Percentiles rank a stretch among this genome's conserved stretches.
Conservation (phyloP, 2,329 filamentous ascomycete species). For the Cladobotryum protrusum region DNA sequence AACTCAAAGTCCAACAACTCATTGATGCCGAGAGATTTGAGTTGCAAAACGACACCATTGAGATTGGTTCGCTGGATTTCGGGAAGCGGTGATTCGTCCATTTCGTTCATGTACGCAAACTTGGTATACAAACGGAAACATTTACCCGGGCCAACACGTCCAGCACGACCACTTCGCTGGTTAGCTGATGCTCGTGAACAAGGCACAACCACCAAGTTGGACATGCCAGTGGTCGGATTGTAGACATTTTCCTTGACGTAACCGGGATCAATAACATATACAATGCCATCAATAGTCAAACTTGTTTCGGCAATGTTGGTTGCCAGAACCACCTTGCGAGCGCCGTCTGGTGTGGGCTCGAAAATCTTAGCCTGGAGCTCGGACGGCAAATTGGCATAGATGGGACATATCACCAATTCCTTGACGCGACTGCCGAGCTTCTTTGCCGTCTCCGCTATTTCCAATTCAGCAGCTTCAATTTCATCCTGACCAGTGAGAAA, state of each 20-base stretch:
- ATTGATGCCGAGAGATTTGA: slow-evolving; percentile 88
- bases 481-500: slow-evolving; percentile 96
- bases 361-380: slow-evolving; percentile 93
- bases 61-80: slow-evolving; percentile 91
- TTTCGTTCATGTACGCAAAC: slow-evolving; percentile 89
- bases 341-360: slow-evolving; percentile 77
- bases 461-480: slow-evolving; percentile 80
- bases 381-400: slow-evolving; percentile 88
- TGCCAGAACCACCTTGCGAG: slow-evolving; percentile 85
- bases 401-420: slow-evolving; percentile 84
- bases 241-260: slow-evolving; percentile 95
- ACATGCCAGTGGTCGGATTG: slow-evolving; percentile 88
- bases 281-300: slow-evolving; percentile 91
- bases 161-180: slow-evolving; percentile 86
- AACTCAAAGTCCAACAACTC: slow-evolving; percentile 93
- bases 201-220: slow-evolving; percentile 81
- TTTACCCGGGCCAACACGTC: slow-evolving; percentile 85
- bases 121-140: slow-evolving; percentile 93
- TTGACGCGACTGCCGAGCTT: slow-evolving; percentile 81
- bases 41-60: slow-evolving; percentile 71
- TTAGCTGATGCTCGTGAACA: slow-evolving; percentile 89
- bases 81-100: slow-evolving; percentile 85
- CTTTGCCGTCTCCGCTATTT: slow-evolving; percentile 75
- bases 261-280: slow-evolving; percentile 91
- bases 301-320: slow-evolving; percentile 97